Conservation (phyloP, 805 yeast genomes). For the Vanderwaltozyma yarrowii region DNA sequence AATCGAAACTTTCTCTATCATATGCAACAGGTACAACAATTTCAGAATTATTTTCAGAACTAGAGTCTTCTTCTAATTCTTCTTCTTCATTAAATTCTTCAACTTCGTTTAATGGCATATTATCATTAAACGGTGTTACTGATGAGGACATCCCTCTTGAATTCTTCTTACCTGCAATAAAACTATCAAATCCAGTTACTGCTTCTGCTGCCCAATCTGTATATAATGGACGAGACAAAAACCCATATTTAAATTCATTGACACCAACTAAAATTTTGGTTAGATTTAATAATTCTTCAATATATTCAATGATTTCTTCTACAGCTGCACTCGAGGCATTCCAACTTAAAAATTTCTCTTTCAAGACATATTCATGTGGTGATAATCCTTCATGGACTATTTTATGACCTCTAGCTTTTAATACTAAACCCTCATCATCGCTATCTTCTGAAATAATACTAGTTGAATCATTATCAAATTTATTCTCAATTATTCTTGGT, state of each 20-base stretch:
- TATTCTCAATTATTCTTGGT: not conserved
- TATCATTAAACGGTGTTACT: constrained; percentile 3
- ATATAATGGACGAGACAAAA: constrained; percentile 37
- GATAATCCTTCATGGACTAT: constrained; percentile 5
- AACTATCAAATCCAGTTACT: constrained; percentile 27
- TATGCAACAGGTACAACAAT: constrained; percentile 7
- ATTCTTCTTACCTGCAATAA: not conserved
- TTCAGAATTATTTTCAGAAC: not conserved
- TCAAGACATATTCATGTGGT: constrained; percentile 24
- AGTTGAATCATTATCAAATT: not conserved
- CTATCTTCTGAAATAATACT: constrained; percentile 3
- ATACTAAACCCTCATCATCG: constrained; percentile 12
- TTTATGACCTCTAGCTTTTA: not conserved
- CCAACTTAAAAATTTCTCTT: constrained; percentile 39
- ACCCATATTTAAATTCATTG: constrained; percentile 41
- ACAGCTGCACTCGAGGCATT: constrained; percentile 40
- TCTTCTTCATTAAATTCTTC: constrained; percentile 4
- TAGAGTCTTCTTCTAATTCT: not conserved
- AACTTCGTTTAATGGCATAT: constrained; percentile 7
- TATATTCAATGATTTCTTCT: constrained; percentile 40
- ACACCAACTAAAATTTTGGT: constrained; percentile 38
- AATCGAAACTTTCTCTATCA: not conserved
- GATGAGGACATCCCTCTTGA: constrained; percentile 1
- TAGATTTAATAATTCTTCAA: constrained; percentile 36
- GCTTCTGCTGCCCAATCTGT: constrained; percentile 36